A percentile compares a stretch with the other conserved stretches of the same genome.
phyloP scores from a whole-genome alignment of 2,329 filamentous ascomycete genomes.

The Dactylonectria macrodidyma region DNA sequence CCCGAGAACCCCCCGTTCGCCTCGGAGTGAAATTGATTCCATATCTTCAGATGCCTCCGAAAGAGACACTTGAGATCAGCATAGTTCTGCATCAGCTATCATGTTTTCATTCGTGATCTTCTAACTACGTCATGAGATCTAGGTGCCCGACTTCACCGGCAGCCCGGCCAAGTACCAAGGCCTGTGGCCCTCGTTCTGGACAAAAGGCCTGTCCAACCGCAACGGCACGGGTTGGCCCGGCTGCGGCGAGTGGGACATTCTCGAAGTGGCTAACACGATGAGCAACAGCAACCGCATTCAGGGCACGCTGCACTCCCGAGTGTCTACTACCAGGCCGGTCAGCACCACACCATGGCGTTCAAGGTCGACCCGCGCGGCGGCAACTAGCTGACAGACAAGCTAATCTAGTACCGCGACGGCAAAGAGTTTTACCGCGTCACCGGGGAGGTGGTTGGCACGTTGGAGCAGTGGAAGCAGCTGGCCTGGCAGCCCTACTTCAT shows the following conservation, averaged over 20 bases:
- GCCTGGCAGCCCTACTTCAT: constrained; percentile 7
- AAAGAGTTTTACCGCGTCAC: constrained; percentile 3
- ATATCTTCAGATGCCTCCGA: not conserved
- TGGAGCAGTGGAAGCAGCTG: constrained; percentile 5
- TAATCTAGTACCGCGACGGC: not conserved
- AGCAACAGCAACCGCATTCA: not conserved
- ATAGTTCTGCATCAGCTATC: not conserved
- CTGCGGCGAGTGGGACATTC: constrained; percentile 18
- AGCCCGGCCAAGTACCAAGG: not conserved
- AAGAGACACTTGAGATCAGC: not conserved
- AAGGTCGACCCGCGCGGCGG: constrained; percentile 3
- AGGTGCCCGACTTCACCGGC: not conserved
- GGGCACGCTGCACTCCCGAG: constrained; percentile 17
- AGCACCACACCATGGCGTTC: constrained; percentile 6
- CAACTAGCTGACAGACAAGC: constrained; percentile 1
- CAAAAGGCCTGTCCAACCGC: not conserved
- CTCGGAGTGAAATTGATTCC: not conserved
- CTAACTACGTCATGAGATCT: not conserved
- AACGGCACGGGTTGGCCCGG: not conserved
- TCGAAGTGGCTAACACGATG: constrained; percentile 16
- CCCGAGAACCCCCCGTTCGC: not conserved
- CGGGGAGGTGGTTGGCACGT: constrained; percentile 1
- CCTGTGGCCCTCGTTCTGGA: not conserved
- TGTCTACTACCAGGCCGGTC: not conserved
- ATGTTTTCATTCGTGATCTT: not conserved